Conservation (phyloP, 208 protist species). For the Leishmania lainsoni region DNA sequence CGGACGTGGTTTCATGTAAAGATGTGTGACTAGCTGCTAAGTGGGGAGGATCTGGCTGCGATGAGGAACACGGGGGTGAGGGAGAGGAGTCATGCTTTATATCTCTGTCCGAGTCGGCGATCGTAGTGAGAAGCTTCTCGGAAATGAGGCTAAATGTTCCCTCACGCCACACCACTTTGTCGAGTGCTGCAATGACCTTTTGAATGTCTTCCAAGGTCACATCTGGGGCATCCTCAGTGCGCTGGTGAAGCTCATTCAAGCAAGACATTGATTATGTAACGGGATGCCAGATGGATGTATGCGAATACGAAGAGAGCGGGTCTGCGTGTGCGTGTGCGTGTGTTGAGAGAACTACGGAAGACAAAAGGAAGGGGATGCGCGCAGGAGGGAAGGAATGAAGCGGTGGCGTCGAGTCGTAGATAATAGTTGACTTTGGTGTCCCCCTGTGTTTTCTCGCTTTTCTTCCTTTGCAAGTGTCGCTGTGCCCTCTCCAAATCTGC, state of each 20-base stretch:
- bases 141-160: too few species aligned
- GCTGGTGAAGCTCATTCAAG: background rate
- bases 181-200: background rate
- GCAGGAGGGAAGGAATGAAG: slow-evolving; percentile 68
- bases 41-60: background rate
- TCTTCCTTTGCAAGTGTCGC: background rate
- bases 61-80: background rate
- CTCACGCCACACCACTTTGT: background rate
- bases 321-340: background rate
- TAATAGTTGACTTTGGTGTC: background rate
- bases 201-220: background rate
- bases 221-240: background rate
- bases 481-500: background rate
- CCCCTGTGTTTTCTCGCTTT: background rate
- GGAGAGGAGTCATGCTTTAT: background rate
- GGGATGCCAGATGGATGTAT: background rate
- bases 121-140: background rate
- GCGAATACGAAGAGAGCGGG: background rate
- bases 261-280: background rate
- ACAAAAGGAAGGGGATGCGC: background rate
- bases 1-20: background rate
- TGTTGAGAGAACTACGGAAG: background rate
- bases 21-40: background rate
- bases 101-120: background rate
- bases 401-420: background rate